Evolutionary conservation across 805 yeast species (phyloP).

Genomic region (Monosporozyma solicola): DNA sequence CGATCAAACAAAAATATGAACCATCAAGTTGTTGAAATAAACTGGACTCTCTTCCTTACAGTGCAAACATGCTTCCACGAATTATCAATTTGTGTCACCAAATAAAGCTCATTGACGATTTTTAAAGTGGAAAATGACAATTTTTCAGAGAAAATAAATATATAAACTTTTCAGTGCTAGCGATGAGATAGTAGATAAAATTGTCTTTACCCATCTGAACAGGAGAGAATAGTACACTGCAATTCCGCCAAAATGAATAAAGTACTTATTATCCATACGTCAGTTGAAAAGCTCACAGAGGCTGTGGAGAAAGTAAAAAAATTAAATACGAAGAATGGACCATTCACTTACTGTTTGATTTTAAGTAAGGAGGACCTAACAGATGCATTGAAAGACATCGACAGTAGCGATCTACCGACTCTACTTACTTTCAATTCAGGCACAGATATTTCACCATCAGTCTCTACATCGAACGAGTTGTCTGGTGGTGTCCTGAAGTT

Average conservation of each 20-base stretch:
- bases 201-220: not conserved
- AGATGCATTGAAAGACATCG: slow-evolving; percentile 2
- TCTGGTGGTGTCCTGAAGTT: slow-evolving; percentile 21
- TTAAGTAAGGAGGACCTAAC: slow-evolving; percentile 38
- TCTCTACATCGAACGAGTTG: not conserved
- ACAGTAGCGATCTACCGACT: slow-evolving; percentile 14
- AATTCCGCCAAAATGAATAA: not conserved
- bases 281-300: slow-evolving; percentile 13
- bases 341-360: slow-evolving; percentile 48
- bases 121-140: no score
- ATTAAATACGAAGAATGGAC: slow-evolving; percentile 52
- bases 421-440: slow-evolving; percentile 6
- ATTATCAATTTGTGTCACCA: not conserved
- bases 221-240: not conserved
- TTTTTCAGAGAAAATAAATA: not conserved
- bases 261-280: slow-evolving; percentile 11
- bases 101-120: not conserved
- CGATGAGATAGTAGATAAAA: not conserved
- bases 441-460: not conserved
- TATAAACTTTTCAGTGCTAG: not conserved
- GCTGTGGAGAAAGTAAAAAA: slow-evolving; percentile 40
- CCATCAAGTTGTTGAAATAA: no score
- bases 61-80: not conserved
- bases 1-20: no score
- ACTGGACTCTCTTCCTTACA: no score